These are phyloP conservation scores for Calonectria pseudoturangicola DNA, from an alignment of 2,329 filamentous ascomycete genomes.

Conservation along the genomic window DNA sequence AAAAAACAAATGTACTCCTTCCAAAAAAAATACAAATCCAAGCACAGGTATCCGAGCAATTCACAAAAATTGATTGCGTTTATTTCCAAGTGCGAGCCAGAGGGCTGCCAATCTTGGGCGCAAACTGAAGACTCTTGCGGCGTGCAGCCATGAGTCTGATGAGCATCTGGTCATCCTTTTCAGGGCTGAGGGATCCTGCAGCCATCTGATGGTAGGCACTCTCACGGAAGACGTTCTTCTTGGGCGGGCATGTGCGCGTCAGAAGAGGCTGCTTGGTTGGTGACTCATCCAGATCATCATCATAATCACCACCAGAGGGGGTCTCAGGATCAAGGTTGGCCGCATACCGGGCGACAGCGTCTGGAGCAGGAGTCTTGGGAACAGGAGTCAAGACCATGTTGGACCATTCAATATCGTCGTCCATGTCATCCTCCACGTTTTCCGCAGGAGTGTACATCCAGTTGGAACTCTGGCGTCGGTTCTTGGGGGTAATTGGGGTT, in stretches of 20 bases:
- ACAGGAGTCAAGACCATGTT: conserved; percentile 71
- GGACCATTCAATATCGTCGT: conserved; percentile 65
- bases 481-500: conserved; percentile 70
- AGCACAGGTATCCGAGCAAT: conserved; percentile 42
- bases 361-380: conserved; percentile 75
- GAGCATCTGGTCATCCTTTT: conserved; percentile 75
- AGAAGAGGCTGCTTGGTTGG: conserved; percentile 63
- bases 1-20: conserved; percentile 44
- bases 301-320: conserved; percentile 60
- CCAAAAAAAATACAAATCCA: conserved; percentile 37
- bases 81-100: conserved; percentile 75
- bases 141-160: conserved; percentile 81
- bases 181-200: conserved; percentile 65
- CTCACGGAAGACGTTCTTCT: conserved; percentile 62
- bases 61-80: conserved; percentile 26
- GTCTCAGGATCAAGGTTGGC: conserved; percentile 68
- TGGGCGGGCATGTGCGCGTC: conserved; percentile 74
- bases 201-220: conserved; percentile 63
- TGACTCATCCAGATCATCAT: conserved; percentile 57
- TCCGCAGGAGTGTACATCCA: conserved; percentile 75
- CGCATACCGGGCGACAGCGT: conserved; percentile 71
- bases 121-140: conserved; percentile 86
- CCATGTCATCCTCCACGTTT: conserved; percentile 60
- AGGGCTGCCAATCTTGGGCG: conserved; percentile 84
- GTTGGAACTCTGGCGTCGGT: conserved; percentile 71